These are phyloP conservation scores for Podospora sp. DNA, from an alignment of 495 filamentous ascomycete genomes.

Conservation along the genomic window DNA sequence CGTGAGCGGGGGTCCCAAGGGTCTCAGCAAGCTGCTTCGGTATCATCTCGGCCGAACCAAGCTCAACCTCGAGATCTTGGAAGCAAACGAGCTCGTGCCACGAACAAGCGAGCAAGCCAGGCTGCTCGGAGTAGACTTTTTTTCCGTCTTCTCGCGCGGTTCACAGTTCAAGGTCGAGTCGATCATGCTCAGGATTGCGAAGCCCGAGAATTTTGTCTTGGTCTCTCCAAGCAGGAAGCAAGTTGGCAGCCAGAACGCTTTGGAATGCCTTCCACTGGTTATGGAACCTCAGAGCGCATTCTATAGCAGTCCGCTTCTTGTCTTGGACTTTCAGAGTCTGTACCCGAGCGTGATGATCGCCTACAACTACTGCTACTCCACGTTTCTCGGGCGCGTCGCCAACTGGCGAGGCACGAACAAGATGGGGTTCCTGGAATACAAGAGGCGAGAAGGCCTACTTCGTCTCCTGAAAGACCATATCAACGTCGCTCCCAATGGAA, in stretches of 20 bases:
- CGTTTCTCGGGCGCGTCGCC: constrained; percentile 82
- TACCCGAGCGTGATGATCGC: constrained; percentile 99
- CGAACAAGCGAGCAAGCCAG: constrained; percentile 94
- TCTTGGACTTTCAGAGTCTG: constrained; percentile 93
- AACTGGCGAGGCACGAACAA: constrained; percentile 90
- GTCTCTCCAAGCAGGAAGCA: constrained; percentile 89
- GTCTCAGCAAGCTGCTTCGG: constrained; percentile 73
- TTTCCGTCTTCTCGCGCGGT: constrained; percentile 88
- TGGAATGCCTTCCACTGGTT: constrained; percentile 92
- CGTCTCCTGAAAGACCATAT: constrained; percentile 81
- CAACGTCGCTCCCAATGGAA: constrained; percentile 94
- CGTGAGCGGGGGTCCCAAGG: constrained; percentile 62
- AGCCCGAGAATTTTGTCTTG: constrained; percentile 91
- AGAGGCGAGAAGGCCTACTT: constrained; percentile 71
- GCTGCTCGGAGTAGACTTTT: constrained; percentile 92
- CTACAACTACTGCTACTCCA: constrained; percentile 99
- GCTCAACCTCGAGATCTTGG: constrained; percentile 86
- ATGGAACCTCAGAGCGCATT: constrained; percentile 98
- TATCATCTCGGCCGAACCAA: constrained; percentile 78
- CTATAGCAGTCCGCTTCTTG: constrained; percentile 85
- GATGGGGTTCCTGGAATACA: constrained; percentile 89
- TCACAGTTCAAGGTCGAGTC: constrained; percentile 99
- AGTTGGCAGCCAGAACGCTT: constrained; percentile 89
- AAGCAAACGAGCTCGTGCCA: constrained; percentile 83
- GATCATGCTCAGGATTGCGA: constrained; percentile 97